Percentiles rank a stretch among this genome's conserved stretches.
phyloP scores from a whole-genome alignment of 305 asterid genomes.

The Fraxinus angustifolia region DNA sequence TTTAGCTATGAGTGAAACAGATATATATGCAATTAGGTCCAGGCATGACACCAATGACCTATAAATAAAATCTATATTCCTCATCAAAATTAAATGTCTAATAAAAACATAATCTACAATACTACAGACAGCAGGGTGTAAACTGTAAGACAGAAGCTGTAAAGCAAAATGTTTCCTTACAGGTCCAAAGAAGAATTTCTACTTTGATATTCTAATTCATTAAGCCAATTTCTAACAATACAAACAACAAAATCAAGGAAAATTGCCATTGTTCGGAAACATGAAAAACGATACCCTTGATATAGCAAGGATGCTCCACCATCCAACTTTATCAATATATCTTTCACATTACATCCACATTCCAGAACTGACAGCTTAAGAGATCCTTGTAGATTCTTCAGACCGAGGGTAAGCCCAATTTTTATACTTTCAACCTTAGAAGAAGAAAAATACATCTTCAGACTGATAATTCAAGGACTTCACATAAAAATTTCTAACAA shows the following conservation, averaged over 20 bases:
- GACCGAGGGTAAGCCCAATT: conserved; percentile 55
- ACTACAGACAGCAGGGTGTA: neutral
- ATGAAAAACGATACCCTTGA: conserved; percentile 65
- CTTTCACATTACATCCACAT: conserved; percentile 76
- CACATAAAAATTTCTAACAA: neutral
- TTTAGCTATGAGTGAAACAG: neutral
- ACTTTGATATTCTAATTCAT: neutral
- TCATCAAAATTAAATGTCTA: neutral
- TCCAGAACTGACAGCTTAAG: conserved; percentile 62
- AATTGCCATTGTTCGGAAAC: neutral
- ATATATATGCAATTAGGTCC: neutral
- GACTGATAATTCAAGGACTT: neutral
- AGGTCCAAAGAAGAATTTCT: neutral
- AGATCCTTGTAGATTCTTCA: conserved; percentile 60
- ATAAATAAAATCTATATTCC: neutral
- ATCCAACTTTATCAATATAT: conserved; percentile 61
- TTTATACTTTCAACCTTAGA: conserved; percentile 82
- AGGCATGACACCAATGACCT: neutral
- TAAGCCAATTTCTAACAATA: neutral
- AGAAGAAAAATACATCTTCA: conserved; percentile 24
- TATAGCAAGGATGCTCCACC: conserved; percentile 99
- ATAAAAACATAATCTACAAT: neutral
- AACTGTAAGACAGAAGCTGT: neutral
- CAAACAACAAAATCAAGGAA: neutral
- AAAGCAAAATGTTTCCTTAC: neutral